Conservation (phyloP, 352 stramenopile genomes). For the Globisporangium heterothallicum region DNA sequence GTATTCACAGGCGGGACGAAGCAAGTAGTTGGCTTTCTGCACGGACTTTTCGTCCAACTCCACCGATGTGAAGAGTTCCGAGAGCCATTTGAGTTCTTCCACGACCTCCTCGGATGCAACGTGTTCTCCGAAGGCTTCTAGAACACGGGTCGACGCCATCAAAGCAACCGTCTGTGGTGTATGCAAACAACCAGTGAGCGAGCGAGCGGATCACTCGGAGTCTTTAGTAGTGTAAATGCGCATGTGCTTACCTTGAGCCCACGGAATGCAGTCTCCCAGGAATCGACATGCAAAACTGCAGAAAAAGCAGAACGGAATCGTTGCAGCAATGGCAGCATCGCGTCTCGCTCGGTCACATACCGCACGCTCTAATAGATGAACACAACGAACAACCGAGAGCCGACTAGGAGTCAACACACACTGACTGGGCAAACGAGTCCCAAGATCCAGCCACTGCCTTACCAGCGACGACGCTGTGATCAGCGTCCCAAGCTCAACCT, state of each 20-base stretch:
- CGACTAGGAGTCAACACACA: neutral
- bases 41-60: constrained; percentile 17
- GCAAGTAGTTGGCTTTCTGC: constrained; percentile 35
- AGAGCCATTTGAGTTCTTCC: constrained; percentile 45
- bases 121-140: constrained; percentile 60
- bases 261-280: constrained; percentile 35
- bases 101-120: constrained; percentile 30
- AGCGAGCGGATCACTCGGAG: no score
- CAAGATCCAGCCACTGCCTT: neutral
- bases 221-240: no score
- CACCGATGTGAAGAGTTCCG: constrained; percentile 33
- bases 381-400: neutral
- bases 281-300: constrained; percentile 42
- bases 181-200: neutral
- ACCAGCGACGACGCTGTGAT: constrained; percentile 61
- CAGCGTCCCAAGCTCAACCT: constrained; percentile 66
- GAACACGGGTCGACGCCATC: constrained; percentile 54
- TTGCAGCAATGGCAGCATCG: constrained; percentile 45
- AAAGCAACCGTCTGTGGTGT: constrained; percentile 43
- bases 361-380: constrained; percentile 40
- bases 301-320: constrained; percentile 49
- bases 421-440: neutral
- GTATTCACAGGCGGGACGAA: constrained; percentile 59
- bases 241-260: constrained; percentile 39
- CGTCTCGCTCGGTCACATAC: constrained; percentile 68